Evolutionary conservation across 2,329 filamentous ascomycete genomes (phyloP).

Genomic region (Pyrenochaeta sp.): DNA sequence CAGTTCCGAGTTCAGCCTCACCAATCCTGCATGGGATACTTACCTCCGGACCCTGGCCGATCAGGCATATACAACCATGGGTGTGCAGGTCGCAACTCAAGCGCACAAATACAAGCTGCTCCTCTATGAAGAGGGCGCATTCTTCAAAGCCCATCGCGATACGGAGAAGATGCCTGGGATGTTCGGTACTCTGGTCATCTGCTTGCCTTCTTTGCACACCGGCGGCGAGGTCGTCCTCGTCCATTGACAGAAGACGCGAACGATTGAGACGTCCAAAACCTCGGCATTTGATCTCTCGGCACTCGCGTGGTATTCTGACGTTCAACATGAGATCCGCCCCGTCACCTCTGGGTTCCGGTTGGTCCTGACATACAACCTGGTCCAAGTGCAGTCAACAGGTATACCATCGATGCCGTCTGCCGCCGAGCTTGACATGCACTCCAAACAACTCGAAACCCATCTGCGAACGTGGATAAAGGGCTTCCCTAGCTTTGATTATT

Average conservation of each 20-base stretch:
- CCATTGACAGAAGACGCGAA: slow-evolving; percentile 41
- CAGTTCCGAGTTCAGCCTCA: slow-evolving; percentile 23
- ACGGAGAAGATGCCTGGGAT: slow-evolving; percentile 58
- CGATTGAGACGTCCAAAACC: slow-evolving; percentile 11
- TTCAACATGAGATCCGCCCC: slow-evolving; percentile 57
- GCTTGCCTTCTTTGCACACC: slow-evolving; percentile 57
- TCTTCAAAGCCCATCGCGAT: slow-evolving; percentile 59
- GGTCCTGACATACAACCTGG: slow-evolving; percentile 63
- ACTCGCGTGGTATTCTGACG: slow-evolving; percentile 60
- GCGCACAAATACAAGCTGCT: slow-evolving; percentile 38
- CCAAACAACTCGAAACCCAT: slow-evolving; percentile 4
- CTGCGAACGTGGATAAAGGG: slow-evolving; percentile 12
- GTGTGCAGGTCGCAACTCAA: slow-evolving; percentile 13
- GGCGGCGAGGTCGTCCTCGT: slow-evolving; percentile 56
- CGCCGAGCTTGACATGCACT: slow-evolving; percentile 11
- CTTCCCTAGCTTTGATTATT: slow-evolving; percentile 3
- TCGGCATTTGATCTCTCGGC: slow-evolving; percentile 29
- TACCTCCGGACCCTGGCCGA: slow-evolving; percentile 21
- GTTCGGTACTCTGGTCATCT: slow-evolving; percentile 60
- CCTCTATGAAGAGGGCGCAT: slow-evolving; percentile 60
- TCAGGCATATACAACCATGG: slow-evolving; percentile 14
- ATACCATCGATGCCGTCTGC: slow-evolving; percentile 18
- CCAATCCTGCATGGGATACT: slow-evolving; percentile 27
- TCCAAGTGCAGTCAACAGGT: slow-evolving; percentile 34
- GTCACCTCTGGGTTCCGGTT: slow-evolving; percentile 58